These are phyloP conservation scores for bread wheat (Triticum aestivum) DNA, from an alignment of 176 grass and related monocot genomes.

Conservation along the genomic window DNA sequence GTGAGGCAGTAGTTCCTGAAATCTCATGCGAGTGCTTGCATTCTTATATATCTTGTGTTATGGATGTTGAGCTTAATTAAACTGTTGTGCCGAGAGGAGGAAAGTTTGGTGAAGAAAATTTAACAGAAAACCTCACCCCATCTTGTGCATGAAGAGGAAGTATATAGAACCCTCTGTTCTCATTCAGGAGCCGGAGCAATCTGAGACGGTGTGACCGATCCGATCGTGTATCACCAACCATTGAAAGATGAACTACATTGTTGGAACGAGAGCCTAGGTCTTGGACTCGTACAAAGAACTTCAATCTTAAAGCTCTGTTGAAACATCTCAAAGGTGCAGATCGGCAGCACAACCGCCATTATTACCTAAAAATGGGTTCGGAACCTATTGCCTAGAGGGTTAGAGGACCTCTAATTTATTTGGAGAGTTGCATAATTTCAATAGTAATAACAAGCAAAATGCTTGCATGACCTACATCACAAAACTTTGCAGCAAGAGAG, in stretches of 20 bases:
- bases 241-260: no score
- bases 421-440: not conserved
- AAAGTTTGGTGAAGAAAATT: not conserved
- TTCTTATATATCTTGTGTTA: not conserved
- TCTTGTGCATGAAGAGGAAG: no score
- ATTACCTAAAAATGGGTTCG: not conserved
- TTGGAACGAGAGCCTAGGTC: no score
- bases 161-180: no score
- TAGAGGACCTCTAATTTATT: not conserved
- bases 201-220: no score
- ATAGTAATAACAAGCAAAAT: not conserved
- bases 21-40: not conserved
- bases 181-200: no score
- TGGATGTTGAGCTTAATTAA: slow-evolving; percentile 26
- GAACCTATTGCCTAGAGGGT: not conserved
- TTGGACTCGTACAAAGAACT: no score
- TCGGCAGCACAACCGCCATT: no score
- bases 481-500: not conserved
- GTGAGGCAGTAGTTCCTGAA: slow-evolving; percentile 13
- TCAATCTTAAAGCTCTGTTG: no score
- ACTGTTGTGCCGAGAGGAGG: slow-evolving; percentile 5
- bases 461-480: not conserved
- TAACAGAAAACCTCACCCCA: no score
- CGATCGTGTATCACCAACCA: no score
- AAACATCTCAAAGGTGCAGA: no score